These are phyloP conservation scores for Ceratobasidium papillatum DNA, from an alignment of 1,284 basidiomycete species.

Conservation along the genomic window DNA sequence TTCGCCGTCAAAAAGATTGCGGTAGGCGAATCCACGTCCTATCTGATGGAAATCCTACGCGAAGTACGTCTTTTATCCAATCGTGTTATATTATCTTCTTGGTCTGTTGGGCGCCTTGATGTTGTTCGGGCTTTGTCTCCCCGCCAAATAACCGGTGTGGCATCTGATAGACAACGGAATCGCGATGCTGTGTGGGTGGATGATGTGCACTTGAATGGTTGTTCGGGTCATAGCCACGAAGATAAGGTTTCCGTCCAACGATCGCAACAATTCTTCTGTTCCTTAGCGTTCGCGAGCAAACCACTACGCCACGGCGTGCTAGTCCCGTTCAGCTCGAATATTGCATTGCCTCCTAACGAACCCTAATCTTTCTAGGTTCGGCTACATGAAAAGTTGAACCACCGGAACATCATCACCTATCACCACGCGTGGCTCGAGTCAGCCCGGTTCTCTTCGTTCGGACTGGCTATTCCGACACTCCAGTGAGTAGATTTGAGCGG, in stretches of 20 bases:
- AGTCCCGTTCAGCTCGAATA: conserved; percentile 2
- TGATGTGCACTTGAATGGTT: conserved; percentile 3
- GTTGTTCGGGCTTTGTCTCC: background rate
- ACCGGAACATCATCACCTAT: conserved; percentile 93
- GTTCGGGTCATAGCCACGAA: conserved; percentile 13
- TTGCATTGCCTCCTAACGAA: background rate
- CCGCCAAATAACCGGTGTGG: conserved; percentile 9
- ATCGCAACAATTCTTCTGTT: conserved; percentile 11
- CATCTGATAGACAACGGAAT: background rate
- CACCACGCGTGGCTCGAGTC: conserved; percentile 95
- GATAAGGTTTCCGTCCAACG: background rate
- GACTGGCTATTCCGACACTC: conserved; percentile 81
- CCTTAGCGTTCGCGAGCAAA: conserved; percentile 14
- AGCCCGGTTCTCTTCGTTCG: conserved; percentile 83
- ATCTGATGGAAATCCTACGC: conserved; percentile 80
- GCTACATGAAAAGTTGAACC: conserved; percentile 83
- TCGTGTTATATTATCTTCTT: background rate
- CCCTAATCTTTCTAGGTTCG: conserved; percentile 62
- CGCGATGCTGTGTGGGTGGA: background rate
- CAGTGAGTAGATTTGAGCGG: conserved; percentile 65
- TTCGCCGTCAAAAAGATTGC: conserved; percentile 97
- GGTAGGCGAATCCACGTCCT: conserved; percentile 85
- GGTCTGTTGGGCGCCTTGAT: background rate
- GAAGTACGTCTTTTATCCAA: conserved; percentile 61
- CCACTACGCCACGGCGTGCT: conserved; percentile 11